Conservation (phyloP, 2,329 filamentous ascomycete species). For the Colletotrichum sp. region DNA sequence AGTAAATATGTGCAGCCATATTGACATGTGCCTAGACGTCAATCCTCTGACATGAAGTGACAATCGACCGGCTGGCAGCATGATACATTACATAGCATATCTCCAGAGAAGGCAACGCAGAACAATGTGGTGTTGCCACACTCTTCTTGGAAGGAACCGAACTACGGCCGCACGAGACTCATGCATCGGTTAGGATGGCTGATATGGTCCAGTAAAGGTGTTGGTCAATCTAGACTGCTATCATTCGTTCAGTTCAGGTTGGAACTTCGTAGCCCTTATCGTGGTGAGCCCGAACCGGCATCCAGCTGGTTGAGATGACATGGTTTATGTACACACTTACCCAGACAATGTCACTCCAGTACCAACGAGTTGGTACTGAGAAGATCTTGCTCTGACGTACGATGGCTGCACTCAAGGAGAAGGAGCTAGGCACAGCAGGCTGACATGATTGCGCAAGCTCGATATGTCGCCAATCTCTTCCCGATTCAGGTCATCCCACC, state of each 20-base stretch:
- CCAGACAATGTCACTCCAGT: background rate
- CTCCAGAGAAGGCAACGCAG: background rate
- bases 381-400: background rate
- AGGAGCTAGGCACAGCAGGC: background rate
- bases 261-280: background rate
- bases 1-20: background rate
- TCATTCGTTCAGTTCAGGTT: background rate
- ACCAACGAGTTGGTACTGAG: background rate
- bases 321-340: background rate
- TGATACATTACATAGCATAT: background rate
- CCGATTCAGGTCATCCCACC: background rate
- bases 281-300: background rate
- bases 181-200: background rate
- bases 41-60: background rate
- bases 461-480: background rate
- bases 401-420: background rate
- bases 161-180: background rate
- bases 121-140: background rate
- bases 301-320: background rate
- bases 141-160: background rate
- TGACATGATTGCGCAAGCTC: background rate
- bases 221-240: background rate
- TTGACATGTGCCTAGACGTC: background rate
- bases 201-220: background rate
- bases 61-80: background rate